Evolutionary conservation across 2,329 filamentous ascomycete species (phyloP), one percentile per base, ranked within the genome.

Genomic region (Botrytis porri): DNA sequence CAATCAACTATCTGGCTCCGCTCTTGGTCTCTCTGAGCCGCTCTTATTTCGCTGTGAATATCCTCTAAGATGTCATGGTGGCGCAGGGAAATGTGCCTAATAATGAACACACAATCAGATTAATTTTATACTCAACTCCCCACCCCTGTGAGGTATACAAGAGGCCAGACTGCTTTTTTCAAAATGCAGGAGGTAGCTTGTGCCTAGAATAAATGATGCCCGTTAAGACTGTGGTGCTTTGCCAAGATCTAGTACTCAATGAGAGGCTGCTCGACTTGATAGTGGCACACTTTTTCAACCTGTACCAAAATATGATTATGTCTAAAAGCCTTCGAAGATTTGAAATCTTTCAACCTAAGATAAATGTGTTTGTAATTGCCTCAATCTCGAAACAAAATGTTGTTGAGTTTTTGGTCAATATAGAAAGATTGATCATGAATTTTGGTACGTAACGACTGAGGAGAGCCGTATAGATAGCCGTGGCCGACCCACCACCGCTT

Each of bases 131-230:
- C 16, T 6, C 43, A 22, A 48, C 8, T 10, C 45, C 37, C 37
- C 45, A 7, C 16, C 45, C 9, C 45, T 4, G 25, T 4, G 22
- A 12, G 4, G 25, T 10, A 16, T 32, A 61, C 1, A 6, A 25
- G 35, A 16, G 4, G 20, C 4, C 4, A 3, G 1, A 22, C 2
- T 37, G 20, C 32, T 25, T 0, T 14, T 14, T 20, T 35, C 2
- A 0, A n/a, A 54, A 16, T 29, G 10, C 20, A 39, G 32, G 10
- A 4, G 4, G 20, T 14, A 35, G 8, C 20, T 60, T 25, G 1
- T 35, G 35, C 1, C 2, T 6, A 2, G 0, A 25, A 14, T 0
- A 5, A 8, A 37, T 3, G 59, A 25, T n/a, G 1, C 0, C 1
- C 5, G 5, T 16, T 7, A n/a, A 61, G 20, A 7, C 20, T 4